Conservation (phyloP, 2,329 filamentous ascomycete species). For the Aspergillus sp. region DNA sequence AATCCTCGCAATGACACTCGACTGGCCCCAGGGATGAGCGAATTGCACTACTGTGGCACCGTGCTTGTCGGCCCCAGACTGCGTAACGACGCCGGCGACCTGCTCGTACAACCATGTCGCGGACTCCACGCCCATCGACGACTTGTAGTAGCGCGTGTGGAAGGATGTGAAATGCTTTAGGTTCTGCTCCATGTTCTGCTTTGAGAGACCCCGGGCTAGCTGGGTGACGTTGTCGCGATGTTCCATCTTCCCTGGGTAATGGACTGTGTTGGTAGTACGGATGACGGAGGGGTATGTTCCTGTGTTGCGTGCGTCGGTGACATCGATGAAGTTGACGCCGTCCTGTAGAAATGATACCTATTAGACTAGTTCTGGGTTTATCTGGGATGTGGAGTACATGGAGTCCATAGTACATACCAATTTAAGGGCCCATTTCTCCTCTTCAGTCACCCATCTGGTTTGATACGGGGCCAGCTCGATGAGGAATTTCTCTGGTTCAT, state of each 20-base stretch:
- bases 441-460: conserved; percentile 81
- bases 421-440: conserved; percentile 88
- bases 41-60: conserved; percentile 68
- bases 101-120: conserved; percentile 78
- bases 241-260: conserved; percentile 60
- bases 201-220: conserved; percentile 63
- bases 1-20: conserved; percentile 84
- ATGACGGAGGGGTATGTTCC: conserved; percentile 50
- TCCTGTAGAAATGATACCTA: conserved; percentile 45
- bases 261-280: conserved; percentile 39
- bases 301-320: conserved; percentile 60
- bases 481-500: conserved; percentile 55
- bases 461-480: conserved; percentile 81
- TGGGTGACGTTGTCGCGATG: conserved; percentile 61
- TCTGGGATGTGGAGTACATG: background rate
- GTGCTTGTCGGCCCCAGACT: conserved; percentile 61
- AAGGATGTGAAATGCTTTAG: conserved; percentile 62
- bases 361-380: background rate
- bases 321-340: conserved; percentile 88
- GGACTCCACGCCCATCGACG: conserved; percentile 65
- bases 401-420: conserved; percentile 50
- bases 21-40: conserved; percentile 78
- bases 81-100: conserved; percentile 63
- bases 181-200: conserved; percentile 68
- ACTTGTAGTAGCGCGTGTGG: conserved; percentile 54